Evolutionary conservation across 2,329 filamentous ascomycete species (phyloP).

Genomic region (Anthostomella pinea): DNA sequence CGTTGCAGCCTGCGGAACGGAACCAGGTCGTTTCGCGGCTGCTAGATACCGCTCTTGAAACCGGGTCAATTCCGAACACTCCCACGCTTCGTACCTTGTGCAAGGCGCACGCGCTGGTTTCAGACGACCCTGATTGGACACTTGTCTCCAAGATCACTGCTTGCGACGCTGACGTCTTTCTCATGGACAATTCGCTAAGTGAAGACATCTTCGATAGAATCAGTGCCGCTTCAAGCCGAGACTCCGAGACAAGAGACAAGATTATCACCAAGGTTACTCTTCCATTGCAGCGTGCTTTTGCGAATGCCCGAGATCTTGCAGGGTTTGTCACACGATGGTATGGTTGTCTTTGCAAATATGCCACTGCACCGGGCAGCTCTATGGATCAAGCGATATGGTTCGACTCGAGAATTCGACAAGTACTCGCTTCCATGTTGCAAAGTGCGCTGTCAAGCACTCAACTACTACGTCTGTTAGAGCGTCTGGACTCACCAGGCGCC

Average conservation of each 20-base stretch:
- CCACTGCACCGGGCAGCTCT: slow-evolving; percentile 2
- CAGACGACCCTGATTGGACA: slow-evolving; percentile 34
- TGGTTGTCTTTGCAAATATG: slow-evolving; percentile 22
- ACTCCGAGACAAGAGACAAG: slow-evolving; percentile 17
- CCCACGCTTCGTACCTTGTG: slow-evolving; percentile 32
- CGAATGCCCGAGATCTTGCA: slow-evolving; percentile 37
- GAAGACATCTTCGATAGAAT: slow-evolving; percentile 32
- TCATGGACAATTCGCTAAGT: slow-evolving; percentile 33
- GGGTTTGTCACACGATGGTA: slow-evolving; percentile 40
- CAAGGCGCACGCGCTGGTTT: slow-evolving; percentile 24
- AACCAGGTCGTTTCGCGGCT: slow-evolving; percentile 30
- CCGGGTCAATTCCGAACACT: slow-evolving; percentile 34
- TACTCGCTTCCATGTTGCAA: slow-evolving; percentile 32
- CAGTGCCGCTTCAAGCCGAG: slow-evolving; percentile 23
- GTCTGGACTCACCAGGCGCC: slow-evolving; percentile 26
- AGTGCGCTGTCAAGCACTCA: slow-evolving; percentile 36
- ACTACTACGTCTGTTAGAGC: slow-evolving; percentile 35
- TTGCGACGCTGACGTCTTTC: slow-evolving; percentile 45
- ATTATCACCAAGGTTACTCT: slow-evolving; percentile 34
- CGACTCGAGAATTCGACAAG: slow-evolving; percentile 24
- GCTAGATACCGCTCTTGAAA: slow-evolving; percentile 33
- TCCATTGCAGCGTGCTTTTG: slow-evolving; percentile 40
- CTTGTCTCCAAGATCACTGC: slow-evolving; percentile 41
- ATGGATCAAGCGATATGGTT: slow-evolving; percentile 27
- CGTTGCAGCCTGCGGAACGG: slow-evolving; percentile 14